These are phyloP conservation scores for Apiotrichum gracile DNA, from an alignment of 1,284 basidiomycete genomes.

Conservation along the genomic window DNA sequence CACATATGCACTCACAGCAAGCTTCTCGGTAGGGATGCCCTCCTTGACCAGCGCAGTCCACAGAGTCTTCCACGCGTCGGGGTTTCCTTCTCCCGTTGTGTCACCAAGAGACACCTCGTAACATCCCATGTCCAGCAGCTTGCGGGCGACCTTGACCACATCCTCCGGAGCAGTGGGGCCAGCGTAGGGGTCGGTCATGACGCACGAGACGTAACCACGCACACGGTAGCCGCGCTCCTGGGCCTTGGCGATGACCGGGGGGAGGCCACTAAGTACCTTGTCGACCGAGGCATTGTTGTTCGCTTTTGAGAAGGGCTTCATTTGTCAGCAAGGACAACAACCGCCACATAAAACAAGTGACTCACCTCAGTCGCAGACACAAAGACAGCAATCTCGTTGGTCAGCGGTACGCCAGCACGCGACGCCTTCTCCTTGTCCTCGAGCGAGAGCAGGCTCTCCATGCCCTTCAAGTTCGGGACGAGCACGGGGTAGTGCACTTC, in stretches of 20 bases:
- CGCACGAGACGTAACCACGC: constrained; percentile 75
- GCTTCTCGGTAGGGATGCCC: constrained; percentile 51
- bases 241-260: constrained; percentile 61
- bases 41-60: constrained; percentile 61
- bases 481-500: constrained; percentile 73
- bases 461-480: constrained; percentile 74
- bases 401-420: constrained; percentile 35
- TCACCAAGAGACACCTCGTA: constrained; percentile 90
- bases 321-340: too few relatives aligned
- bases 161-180: constrained; percentile 64
- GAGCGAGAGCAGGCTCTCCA: constrained; percentile 59
- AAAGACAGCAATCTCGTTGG: constrained; percentile 85
- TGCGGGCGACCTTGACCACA: constrained; percentile 66
- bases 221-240: constrained; percentile 62
- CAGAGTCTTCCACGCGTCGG: constrained; percentile 60
- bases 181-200: constrained; percentile 78
- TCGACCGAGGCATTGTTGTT: constrained; percentile 75
- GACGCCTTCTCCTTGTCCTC: constrained; percentile 23
- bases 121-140: constrained; percentile 80
- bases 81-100: constrained; percentile 82
- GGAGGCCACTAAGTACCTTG: constrained; percentile 63
- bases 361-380: constrained; percentile 71
- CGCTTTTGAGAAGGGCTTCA: constrained; percentile 69
- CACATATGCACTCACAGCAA: constrained; percentile 58
- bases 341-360: background rate